Conservation (phyloP, 2,329 filamentous ascomycete species). For the Rugonectria rugulosa region DNA sequence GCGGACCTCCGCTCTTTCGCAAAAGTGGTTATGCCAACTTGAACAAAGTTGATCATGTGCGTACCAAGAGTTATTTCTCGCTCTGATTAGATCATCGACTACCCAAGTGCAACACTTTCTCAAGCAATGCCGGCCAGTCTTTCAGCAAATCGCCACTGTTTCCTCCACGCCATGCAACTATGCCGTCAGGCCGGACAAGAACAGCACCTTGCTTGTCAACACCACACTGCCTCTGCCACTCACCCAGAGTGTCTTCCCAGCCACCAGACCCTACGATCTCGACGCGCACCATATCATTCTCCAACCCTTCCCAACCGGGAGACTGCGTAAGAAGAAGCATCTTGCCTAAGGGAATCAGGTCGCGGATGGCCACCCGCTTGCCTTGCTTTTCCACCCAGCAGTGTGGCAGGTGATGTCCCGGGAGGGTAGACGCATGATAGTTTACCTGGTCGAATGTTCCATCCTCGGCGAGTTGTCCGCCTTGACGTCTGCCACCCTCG, state of each 20-base stretch:
- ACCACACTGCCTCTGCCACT: constrained; percentile 1
- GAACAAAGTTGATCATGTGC: too few species aligned
- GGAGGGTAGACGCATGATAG: constrained; percentile 6
- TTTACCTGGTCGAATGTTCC: background rate
- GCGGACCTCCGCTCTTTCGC: too few species aligned
- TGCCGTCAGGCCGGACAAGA: constrained; percentile 3
- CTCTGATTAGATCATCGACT: too few species aligned
- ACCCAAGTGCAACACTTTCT: background rate
- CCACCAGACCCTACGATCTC: background rate
- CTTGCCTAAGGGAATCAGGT: constrained; percentile 7
- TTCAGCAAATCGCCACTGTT: background rate
- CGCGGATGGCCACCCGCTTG: background rate
- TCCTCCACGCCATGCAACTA: constrained; percentile 10
- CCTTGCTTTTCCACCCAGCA: constrained; percentile 7
- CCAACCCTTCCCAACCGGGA: background rate
- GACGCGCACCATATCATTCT: background rate
- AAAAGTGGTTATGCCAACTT: too few species aligned
- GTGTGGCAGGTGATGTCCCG: constrained; percentile 7
- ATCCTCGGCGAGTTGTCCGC: background rate
- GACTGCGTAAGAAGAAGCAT: constrained; percentile 6
- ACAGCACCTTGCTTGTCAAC: background rate
- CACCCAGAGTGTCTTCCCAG: background rate
- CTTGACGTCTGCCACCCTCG: background rate
- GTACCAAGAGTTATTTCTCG: too few species aligned
- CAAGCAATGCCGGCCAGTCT: background rate